phyloP scores from a whole-genome alignment of 1,284 basidiomycete species.

The Boletus sp. region DNA sequence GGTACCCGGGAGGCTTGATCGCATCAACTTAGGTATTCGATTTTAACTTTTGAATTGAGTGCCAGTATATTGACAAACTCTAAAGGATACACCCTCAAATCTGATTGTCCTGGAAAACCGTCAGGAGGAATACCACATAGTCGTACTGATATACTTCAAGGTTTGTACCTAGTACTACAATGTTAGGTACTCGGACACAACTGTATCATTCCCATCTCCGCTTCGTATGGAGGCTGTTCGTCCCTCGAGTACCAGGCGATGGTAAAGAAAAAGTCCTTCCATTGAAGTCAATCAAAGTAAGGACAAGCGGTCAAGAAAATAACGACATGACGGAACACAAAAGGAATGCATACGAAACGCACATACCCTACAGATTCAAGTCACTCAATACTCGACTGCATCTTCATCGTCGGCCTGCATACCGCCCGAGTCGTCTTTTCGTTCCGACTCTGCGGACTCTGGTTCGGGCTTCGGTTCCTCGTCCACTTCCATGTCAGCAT shows the following conservation, averaged over 20 bases:
- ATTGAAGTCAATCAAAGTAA: constrained; percentile 13
- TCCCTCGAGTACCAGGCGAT: neutral
- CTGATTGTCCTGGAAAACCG: neutral
- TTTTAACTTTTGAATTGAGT: neutral
- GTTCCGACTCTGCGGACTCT: constrained; percentile 39
- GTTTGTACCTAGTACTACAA: neutral
- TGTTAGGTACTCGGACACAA: neutral
- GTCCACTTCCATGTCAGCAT: constrained; percentile 47
- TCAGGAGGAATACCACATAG: neutral
- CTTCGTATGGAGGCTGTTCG: neutral
- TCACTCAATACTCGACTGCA: constrained; percentile 54
- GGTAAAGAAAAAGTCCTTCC: neutral
- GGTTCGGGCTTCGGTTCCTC: constrained; percentile 35
- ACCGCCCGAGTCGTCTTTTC: constrained; percentile 42
- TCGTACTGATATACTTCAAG: neutral
- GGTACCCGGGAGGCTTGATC: neutral
- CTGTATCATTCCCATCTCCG: neutral
- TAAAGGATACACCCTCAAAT: neutral
- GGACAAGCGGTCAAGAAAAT: constrained; percentile 21
- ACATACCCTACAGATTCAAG: constrained; percentile 25
- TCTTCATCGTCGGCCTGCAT: constrained; percentile 56
- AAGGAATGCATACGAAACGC: constrained; percentile 26
- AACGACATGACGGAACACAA: constrained; percentile 14
- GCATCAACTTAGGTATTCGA: neutral
- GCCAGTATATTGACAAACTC: neutral